phyloP scores from a whole-genome alignment of 805 yeast genomes.

The Candida sithepensis region DNA sequence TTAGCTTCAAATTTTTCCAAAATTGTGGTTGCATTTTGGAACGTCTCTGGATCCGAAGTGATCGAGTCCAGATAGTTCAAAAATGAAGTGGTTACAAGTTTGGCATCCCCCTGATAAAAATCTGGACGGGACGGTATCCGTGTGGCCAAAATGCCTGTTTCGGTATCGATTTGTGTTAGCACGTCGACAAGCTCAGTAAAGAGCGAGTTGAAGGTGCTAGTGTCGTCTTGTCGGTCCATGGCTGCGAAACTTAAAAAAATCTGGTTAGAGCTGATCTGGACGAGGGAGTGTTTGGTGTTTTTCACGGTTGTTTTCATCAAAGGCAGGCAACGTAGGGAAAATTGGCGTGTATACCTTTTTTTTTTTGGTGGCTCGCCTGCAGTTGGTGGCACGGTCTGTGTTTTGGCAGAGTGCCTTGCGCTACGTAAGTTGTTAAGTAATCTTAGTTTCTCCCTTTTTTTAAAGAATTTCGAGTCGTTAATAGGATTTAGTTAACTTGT shows the following conservation, averaged over 20 bases:
- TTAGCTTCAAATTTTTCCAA: constrained; percentile 34
- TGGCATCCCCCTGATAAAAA: constrained; percentile 45
- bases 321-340: neutral
- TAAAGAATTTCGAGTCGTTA: too few species aligned
- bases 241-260: neutral
- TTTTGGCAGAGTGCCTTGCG: neutral
- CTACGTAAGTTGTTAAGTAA: too few species aligned
- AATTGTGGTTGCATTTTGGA: constrained; percentile 36
- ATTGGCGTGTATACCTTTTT: neutral
- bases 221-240: constrained; percentile 1
- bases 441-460: too few species aligned
- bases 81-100: constrained; percentile 41
- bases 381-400: too few species aligned
- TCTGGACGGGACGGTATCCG: constrained; percentile 37
- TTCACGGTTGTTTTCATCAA: neutral
- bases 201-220: constrained; percentile 9
- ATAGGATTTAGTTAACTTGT: too few species aligned
- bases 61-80: constrained; percentile 32
- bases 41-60: constrained; percentile 20
- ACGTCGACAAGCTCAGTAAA: constrained; percentile 23
- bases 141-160: constrained; percentile 10
- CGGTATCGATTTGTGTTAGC: constrained; percentile 20
- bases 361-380: neutral
- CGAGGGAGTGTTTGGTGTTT: neutral
- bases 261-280: neutral